Evolutionary conservation across 2,329 filamentous ascomycete genomes (phyloP).

Genomic region (Aspergillus ruber): DNA sequence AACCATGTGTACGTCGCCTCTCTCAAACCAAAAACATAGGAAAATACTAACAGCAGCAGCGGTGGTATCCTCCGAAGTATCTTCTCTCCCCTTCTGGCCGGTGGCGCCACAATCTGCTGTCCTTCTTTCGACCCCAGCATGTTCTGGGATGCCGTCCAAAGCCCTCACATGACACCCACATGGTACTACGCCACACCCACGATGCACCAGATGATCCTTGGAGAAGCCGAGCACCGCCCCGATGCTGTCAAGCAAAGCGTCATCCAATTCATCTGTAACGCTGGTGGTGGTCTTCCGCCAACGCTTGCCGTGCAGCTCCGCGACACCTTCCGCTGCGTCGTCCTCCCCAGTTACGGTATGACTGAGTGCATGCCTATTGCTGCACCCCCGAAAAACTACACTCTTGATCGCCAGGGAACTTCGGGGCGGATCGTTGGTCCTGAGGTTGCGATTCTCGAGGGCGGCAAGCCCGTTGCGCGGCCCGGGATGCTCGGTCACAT

Average conservation of each 20-base stretch:
- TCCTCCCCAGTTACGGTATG: conserved; percentile 55
- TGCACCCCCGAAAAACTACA: conserved; percentile 49
- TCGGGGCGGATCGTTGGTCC: conserved; percentile 49
- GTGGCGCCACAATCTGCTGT: conserved; percentile 51
- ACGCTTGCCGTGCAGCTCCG: conserved; percentile 45
- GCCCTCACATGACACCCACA: conserved; percentile 37
- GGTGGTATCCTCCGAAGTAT: conserved; percentile 51
- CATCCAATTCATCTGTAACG: conserved; percentile 52
- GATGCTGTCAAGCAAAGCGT: conserved; percentile 38
- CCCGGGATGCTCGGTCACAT: conserved; percentile 42
- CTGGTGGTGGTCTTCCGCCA: conserved; percentile 49
- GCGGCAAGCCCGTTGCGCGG: conserved; percentile 25
- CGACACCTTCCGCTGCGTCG: conserved; percentile 46
- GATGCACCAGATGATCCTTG: conserved; percentile 51
- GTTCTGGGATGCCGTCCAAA: conserved; percentile 51
- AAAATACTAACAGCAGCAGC: conserved; percentile 16
- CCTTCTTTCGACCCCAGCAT: conserved; percentile 49
- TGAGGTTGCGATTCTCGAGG: conserved; percentile 46
- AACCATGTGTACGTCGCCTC: conserved; percentile 47
- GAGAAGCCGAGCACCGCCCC: conserved; percentile 37
- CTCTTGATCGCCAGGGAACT: conserved; percentile 47
- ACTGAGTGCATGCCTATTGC: conserved; percentile 57
- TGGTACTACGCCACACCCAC: conserved; percentile 56
- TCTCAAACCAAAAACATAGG: background rate
- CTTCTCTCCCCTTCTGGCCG: conserved; percentile 50